Evolutionary conservation across 352 stramenopile species (phyloP).

Genomic region (Globisporangium takayamanum): DNA sequence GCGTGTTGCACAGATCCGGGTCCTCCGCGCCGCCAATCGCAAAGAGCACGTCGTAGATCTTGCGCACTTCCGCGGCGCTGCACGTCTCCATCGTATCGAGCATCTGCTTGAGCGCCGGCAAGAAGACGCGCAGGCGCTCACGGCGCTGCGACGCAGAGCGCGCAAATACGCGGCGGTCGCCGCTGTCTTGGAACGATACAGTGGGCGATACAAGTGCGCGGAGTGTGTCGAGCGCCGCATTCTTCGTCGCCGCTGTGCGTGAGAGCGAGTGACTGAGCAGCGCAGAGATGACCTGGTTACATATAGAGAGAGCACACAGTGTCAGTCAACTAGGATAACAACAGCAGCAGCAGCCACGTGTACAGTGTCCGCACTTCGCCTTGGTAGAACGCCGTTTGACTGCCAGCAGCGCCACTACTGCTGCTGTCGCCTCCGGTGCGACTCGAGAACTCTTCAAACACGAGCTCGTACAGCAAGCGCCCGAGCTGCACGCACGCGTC

Average conservation of each 20-base stretch:
- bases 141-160: slow-evolving; percentile 17
- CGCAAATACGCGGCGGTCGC: neutral
- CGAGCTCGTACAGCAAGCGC: slow-evolving; percentile 32
- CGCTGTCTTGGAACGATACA: slow-evolving; percentile 16
- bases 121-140: slow-evolving; percentile 25
- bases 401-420: slow-evolving; percentile 1
- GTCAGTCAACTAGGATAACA: neutral
- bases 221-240: slow-evolving; percentile 34
- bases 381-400: slow-evolving; percentile 35
- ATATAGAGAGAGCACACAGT: neutral
- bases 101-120: slow-evolving; percentile 46
- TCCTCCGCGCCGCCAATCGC: slow-evolving; percentile 37
- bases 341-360: neutral
- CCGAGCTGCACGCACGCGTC: slow-evolving; percentile 20
- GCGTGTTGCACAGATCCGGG: slow-evolving; percentile 38
- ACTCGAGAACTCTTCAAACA: slow-evolving; percentile 45
- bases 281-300: slow-evolving; percentile 25
- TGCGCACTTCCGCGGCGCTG: slow-evolving; percentile 26
- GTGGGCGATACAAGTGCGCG: slow-evolving; percentile 21
- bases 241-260: slow-evolving; percentile 15
- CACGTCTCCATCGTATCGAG: slow-evolving; percentile 45
- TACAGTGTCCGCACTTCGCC: slow-evolving; percentile 27
- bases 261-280: slow-evolving; percentile 34
- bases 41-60: slow-evolving; percentile 54
- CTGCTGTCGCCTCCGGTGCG: slow-evolving; percentile 7